Percentiles rank a stretch among this genome's conserved stretches.
phyloP scores from a whole-genome alignment of 2,329 filamentous ascomycete species.

The Periglandula ipomoeae region DNA sequence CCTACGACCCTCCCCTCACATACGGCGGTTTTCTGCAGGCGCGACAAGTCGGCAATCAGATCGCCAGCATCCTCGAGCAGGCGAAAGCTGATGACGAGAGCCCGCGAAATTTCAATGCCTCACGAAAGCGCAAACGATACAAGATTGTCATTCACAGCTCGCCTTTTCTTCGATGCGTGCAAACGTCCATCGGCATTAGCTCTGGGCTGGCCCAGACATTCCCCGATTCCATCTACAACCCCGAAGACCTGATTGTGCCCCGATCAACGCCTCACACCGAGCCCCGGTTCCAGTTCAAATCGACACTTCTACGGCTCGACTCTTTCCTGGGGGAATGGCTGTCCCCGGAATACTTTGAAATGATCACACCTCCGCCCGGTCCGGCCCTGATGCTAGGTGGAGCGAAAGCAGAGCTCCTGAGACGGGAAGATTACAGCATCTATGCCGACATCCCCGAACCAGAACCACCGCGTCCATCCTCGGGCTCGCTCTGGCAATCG shows the following conservation, averaged over 20 bases:
- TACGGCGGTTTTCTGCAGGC: slow-evolving; percentile 92
- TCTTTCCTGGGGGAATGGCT: slow-evolving; percentile 95
- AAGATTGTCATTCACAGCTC: slow-evolving; percentile 84
- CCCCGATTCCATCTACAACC: slow-evolving; percentile 22
- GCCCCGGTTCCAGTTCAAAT: slow-evolving; percentile 32
- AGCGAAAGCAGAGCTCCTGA: slow-evolving; percentile 79
- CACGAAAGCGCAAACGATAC: slow-evolving; percentile 48
- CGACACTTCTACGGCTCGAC: slow-evolving; percentile 68
- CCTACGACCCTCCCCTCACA: slow-evolving; percentile 90
- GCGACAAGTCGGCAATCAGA: slow-evolving; percentile 70
- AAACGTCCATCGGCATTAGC: slow-evolving; percentile 82
- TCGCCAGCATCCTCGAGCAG: slow-evolving; percentile 60
- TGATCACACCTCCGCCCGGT: slow-evolving; percentile 79
- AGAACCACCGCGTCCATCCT: slow-evolving; percentile 14
- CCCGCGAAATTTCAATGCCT: slow-evolving; percentile 13
- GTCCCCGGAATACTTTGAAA: slow-evolving; percentile 84
- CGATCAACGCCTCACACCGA: slow-evolving; percentile 18
- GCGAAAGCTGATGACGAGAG: slow-evolving; percentile 36
- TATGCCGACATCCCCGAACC: slow-evolving; percentile 24
- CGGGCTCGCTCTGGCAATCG: slow-evolving; percentile 25
- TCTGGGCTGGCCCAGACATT: slow-evolving; percentile 64
- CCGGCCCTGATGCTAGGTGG: slow-evolving; percentile 80
- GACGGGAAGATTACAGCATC: slow-evolving; percentile 58
- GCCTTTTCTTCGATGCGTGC: slow-evolving; percentile 87
- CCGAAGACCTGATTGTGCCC: slow-evolving; percentile 26